Evolutionary conservation across 1,284 basidiomycete species (phyloP).

Genomic region (Cryptococcus amylolentus): DNA sequence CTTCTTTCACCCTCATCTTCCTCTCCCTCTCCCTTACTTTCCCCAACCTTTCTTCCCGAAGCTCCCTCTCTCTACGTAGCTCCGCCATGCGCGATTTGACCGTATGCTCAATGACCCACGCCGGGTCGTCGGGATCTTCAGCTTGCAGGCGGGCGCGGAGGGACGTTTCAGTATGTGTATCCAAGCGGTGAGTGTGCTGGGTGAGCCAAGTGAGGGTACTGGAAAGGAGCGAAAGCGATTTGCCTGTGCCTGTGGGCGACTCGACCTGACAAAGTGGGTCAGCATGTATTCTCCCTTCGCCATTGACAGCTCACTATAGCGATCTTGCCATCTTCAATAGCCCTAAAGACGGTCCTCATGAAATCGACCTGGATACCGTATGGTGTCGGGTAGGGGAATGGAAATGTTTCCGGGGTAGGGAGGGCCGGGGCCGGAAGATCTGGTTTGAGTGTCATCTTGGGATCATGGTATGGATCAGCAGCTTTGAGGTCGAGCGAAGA

Average conservation of each 20-base stretch:
- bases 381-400: constrained; percentile 76
- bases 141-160: constrained; percentile 29
- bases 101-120: constrained; percentile 79
- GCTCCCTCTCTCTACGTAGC: constrained; percentile 63
- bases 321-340: constrained; percentile 69
- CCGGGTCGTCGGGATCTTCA: constrained; percentile 55
- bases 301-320: constrained; percentile 56
- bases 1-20: constrained; percentile 47
- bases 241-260: constrained; percentile 85
- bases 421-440: constrained; percentile 39
- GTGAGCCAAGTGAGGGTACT: constrained; percentile 74
- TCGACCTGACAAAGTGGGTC: constrained; percentile 55
- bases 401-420: constrained; percentile 62
- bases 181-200: constrained; percentile 44
- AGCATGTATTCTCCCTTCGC: neutral
- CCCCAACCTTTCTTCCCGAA: constrained; percentile 52
- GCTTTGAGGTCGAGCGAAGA: too few species aligned
- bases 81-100: constrained; percentile 61
- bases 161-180: constrained; percentile 19
- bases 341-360: constrained; percentile 80
- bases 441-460: too few species aligned
- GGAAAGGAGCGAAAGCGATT: constrained; percentile 78
- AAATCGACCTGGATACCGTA: constrained; percentile 84
- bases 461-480: too few species aligned
- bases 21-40: constrained; percentile 63